These are phyloP conservation scores for Nicotiana attenuata DNA, from an alignment of 257 asterid species.

Conservation along the genomic window DNA sequence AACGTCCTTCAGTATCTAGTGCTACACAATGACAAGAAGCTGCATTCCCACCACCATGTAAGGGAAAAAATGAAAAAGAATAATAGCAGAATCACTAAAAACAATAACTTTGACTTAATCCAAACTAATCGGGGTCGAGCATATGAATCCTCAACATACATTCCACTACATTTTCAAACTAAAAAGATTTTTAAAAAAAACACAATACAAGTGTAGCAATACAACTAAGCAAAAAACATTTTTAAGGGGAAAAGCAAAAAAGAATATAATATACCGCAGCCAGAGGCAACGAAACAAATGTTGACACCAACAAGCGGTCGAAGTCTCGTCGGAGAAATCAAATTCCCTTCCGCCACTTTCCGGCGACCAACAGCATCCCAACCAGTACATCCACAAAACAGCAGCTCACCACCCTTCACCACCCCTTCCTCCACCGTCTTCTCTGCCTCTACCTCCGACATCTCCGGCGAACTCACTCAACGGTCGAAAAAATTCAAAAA, in stretches of 20 bases:
- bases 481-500: constrained; percentile 18
- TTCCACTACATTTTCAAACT: not conserved
- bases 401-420: constrained; percentile 72
- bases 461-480: constrained; percentile 48
- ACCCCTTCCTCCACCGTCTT: constrained; percentile 39
- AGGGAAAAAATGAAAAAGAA: not conserved
- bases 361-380: constrained; percentile 95
- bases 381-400: constrained; percentile 80
- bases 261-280: constrained; percentile 52
- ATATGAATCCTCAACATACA: not conserved
- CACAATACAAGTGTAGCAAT: not conserved
- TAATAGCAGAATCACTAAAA: not conserved
- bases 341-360: constrained; percentile 57
- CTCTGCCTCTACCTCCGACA: constrained; percentile 55
- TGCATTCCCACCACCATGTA: constrained; percentile 25
- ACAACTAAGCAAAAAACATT: not conserved
- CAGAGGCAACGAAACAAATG: constrained; percentile 80
- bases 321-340: constrained; percentile 78
- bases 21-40: constrained; percentile 96
- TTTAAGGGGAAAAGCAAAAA: not conserved
- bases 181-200: not conserved
- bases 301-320: constrained; percentile 77
- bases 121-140: not conserved
- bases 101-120: not conserved
- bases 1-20: constrained; percentile 84